Evolutionary conservation across 345 rosid species (phyloP).

Genomic region (Eucalyptus viminalis): DNA sequence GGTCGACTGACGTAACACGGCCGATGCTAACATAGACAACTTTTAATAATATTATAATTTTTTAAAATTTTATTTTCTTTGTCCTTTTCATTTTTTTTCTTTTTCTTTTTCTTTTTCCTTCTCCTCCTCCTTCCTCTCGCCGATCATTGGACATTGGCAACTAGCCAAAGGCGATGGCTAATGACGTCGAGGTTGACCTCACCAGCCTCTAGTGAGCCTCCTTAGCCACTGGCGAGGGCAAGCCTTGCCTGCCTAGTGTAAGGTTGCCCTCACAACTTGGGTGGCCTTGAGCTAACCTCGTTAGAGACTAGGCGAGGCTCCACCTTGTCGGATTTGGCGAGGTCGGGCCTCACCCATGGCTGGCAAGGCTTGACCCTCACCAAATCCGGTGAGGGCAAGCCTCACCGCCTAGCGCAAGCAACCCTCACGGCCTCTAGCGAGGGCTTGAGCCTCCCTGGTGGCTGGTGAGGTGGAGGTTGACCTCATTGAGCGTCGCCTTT

Average conservation of each 20-base stretch:
- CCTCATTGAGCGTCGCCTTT: rapidly evolving
- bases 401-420: rapidly evolving
- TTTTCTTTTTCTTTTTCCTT: too few relatives aligned
- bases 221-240: rapidly evolving
- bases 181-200: too few relatives aligned
- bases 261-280: rapidly evolving
- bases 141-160: rapidly evolving
- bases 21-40: rapidly evolving
- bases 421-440: rapidly evolving
- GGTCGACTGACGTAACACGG: rapidly evolving
- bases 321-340: rapidly evolving
- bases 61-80: too few relatives aligned
- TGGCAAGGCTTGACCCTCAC: too few relatives aligned
- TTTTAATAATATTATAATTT: too few relatives aligned
- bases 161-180: rapidly evolving
- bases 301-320: rapidly evolving
- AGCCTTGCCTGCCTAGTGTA: too few relatives aligned
- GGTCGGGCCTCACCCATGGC: rapidly evolving
- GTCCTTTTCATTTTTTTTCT: too few relatives aligned
- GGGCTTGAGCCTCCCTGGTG: too few relatives aligned
- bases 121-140: too few relatives aligned
- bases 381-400: rapidly evolving
- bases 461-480: too few relatives aligned
- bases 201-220: rapidly evolving
- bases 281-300: too few relatives aligned